These are phyloP conservation scores for Diaporthe aspalathi DNA, from an alignment of 2,329 filamentous ascomycete species.

Conservation along the genomic window DNA sequence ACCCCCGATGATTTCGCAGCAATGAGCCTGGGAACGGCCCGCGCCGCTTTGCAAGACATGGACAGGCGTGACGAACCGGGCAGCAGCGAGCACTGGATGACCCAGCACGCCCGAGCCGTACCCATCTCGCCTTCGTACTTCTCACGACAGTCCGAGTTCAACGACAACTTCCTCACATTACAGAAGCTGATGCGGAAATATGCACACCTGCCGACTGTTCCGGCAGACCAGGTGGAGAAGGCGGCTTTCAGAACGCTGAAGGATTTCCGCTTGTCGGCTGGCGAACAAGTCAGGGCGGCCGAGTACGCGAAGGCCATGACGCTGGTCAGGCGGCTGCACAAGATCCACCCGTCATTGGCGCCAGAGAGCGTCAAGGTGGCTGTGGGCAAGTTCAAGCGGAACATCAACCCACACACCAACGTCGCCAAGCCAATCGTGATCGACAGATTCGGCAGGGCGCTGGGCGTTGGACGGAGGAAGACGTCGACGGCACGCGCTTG, in stretches of 20 bases:
- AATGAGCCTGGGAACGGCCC: slow-evolving; percentile 1
- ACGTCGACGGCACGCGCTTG: slow-evolving; percentile 85
- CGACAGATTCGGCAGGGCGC: slow-evolving; percentile 81
- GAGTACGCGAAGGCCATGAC: slow-evolving; percentile 83
- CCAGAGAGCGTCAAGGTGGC: slow-evolving; percentile 75
- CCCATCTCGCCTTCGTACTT: slow-evolving; percentile 96
- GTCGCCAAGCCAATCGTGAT: slow-evolving; percentile 71
- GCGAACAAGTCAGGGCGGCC: slow-evolving; percentile 78
- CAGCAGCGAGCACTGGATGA: slow-evolving; percentile 40
- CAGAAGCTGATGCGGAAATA: slow-evolving; percentile 79
- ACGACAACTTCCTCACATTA: slow-evolving; percentile 82
- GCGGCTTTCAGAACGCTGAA: slow-evolving; percentile 84
- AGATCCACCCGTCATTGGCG: slow-evolving; percentile 82
- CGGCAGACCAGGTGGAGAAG: slow-evolving; percentile 73
- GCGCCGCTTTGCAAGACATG: slow-evolving; percentile 30
- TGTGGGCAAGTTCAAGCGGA: slow-evolving; percentile 77
- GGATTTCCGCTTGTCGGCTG: slow-evolving; percentile 78
- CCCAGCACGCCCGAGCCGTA: slow-evolving; percentile 75
- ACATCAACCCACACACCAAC: slow-evolving; percentile 77
- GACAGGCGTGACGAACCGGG: slow-evolving; percentile 43
- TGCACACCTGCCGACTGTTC: slow-evolving; percentile 76
- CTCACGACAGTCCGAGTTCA: slow-evolving; percentile 85
- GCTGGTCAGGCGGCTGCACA: slow-evolving; percentile 83
- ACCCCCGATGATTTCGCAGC: slow-evolving; percentile 28
- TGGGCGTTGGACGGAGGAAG: slow-evolving; percentile 89